These are phyloP conservation scores for Diaporthe vaccinii DNA, from an alignment of 2,329 filamentous ascomycete genomes.

Conservation along the genomic window DNA sequence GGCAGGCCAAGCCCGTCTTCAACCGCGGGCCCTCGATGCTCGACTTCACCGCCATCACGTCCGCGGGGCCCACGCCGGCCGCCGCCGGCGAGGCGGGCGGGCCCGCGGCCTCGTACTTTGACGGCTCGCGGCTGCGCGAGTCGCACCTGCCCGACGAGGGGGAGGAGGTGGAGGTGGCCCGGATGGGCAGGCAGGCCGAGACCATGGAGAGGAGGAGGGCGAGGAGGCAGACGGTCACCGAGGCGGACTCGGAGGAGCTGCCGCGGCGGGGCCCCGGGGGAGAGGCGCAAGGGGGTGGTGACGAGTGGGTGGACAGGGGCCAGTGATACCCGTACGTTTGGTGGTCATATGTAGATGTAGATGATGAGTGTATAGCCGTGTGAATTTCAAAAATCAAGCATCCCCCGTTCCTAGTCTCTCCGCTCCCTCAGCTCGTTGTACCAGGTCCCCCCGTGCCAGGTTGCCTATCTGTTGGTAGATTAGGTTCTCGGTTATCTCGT, in stretches of 20 bases:
- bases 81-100: constrained; percentile 20
- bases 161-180: not conserved
- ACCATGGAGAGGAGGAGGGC: not conserved
- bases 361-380: no score
- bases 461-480: no score
- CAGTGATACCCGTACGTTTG: not conserved
- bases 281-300: not conserved
- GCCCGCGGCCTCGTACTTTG: constrained; percentile 23
- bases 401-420: no score
- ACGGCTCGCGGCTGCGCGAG: constrained; percentile 30
- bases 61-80: constrained; percentile 34
- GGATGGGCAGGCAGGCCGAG: not conserved
- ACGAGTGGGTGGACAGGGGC: not conserved
- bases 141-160: constrained; percentile 38
- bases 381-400: not conserved
- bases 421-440: no score
- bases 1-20: constrained; percentile 34
- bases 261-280: constrained; percentile 7
- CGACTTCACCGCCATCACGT: constrained; percentile 37
- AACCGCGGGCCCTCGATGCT: constrained; percentile 35
- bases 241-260: constrained; percentile 6
- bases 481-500: no score
- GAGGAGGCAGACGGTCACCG: constrained; percentile 21
- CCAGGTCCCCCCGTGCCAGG: no score
- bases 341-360: not conserved